These are phyloP conservation scores for Aureobasidium sp. DNA, from an alignment of 2,329 filamentous ascomycete genomes.

Conservation along the genomic window DNA sequence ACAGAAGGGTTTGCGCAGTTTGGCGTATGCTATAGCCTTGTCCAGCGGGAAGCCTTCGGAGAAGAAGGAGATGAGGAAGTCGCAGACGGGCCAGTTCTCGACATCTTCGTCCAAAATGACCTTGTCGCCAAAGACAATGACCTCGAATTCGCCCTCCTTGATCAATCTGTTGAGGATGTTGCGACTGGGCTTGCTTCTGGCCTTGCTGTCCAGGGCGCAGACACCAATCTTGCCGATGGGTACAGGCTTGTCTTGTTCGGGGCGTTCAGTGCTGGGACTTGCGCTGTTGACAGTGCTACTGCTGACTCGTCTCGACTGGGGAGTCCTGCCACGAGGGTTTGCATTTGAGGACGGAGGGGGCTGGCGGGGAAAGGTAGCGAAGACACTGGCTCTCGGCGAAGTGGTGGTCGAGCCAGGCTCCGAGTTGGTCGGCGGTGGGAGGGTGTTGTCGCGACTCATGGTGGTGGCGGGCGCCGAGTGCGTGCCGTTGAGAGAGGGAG, in stretches of 20 bases:
- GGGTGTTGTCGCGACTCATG: not conserved
- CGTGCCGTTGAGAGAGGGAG: not conserved
- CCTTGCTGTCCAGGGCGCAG: constrained; percentile 91
- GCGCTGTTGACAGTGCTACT: constrained; percentile 75
- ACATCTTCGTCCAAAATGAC: constrained; percentile 95
- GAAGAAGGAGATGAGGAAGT: constrained; percentile 97
- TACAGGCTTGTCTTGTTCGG: constrained; percentile 45
- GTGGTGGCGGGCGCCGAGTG: not conserved
- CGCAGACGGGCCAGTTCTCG: constrained; percentile 92
- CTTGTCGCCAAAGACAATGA: constrained; percentile 97
- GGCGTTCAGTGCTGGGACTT: constrained; percentile 66
- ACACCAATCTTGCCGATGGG: constrained; percentile 70
- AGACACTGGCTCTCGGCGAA: not conserved
- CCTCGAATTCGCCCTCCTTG: constrained; percentile 89
- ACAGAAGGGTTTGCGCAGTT: constrained; percentile 88
- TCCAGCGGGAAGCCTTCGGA: constrained; percentile 95
- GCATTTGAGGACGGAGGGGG: constrained; percentile 1
- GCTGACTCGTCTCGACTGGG: constrained; percentile 67
- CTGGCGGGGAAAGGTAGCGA: not conserved
- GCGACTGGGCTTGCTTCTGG: constrained; percentile 89
- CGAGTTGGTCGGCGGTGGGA: not conserved
- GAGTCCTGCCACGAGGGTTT: constrained; percentile 21
- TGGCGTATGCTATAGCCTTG: constrained; percentile 93
- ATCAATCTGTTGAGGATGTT: constrained; percentile 93
- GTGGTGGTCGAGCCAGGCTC: constrained; percentile 1